These are phyloP conservation scores for Rhododendron ferrugineum DNA, from an alignment of 148 eudicot genomes.

Conservation along the genomic window DNA sequence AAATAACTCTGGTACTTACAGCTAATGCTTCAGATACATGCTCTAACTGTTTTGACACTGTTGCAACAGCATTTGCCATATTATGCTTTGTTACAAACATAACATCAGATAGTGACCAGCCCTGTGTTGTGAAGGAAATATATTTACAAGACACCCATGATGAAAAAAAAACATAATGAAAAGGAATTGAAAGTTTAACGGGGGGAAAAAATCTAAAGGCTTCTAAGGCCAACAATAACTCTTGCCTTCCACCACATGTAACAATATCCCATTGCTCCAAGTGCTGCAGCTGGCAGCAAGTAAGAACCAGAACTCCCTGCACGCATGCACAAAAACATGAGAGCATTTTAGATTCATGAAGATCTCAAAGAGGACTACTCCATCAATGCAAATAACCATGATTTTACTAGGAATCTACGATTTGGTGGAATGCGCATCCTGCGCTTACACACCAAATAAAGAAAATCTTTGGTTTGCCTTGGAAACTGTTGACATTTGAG, in stretches of 20 bases:
- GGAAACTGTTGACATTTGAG: background rate
- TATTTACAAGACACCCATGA: background rate
- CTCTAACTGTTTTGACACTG: constrained; percentile 83
- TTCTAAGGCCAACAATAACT: constrained; percentile 10
- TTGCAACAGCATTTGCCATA: constrained; percentile 92
- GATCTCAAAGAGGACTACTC: background rate
- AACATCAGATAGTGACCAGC: constrained; percentile 81
- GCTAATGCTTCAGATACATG: constrained; percentile 70
- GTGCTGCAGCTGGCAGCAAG: constrained; percentile 85
- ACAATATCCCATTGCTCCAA: constrained; percentile 94
- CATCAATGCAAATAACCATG: background rate
- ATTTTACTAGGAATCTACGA: background rate
- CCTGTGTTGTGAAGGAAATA: constrained; percentile 36
- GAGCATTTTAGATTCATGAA: background rate
- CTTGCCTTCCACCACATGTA: constrained; percentile 99
- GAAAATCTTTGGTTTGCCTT: background rate
- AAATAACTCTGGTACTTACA: constrained; percentile 33
- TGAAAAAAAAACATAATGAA: background rate
- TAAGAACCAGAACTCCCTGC: constrained; percentile 70
- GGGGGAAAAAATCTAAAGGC: background rate
- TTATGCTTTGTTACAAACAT: constrained; percentile 93
- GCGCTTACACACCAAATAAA: background rate
- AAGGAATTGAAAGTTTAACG: background rate
- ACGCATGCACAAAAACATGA: constrained; percentile 6
- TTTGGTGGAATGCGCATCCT: background rate